These are phyloP conservation scores for Theileria equi DNA, from an alignment of 169 alveolate species.

Conservation along the genomic window DNA sequence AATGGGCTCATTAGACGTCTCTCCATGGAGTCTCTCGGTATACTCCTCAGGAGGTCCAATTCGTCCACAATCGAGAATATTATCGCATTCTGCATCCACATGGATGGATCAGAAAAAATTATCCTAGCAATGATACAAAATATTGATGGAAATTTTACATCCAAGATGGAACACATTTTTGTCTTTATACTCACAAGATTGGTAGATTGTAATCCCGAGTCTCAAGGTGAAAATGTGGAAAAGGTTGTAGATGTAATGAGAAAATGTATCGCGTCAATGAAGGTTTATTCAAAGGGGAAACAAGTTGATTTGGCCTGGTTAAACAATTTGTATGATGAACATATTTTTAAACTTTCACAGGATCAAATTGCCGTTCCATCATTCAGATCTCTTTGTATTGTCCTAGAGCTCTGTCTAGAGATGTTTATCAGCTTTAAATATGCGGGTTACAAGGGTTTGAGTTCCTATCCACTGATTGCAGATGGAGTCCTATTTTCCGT, in stretches of 20 bases:
- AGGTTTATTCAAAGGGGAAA: constrained; percentile 20
- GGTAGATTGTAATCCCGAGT: neutral
- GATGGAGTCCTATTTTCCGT: constrained; percentile 18
- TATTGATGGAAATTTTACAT: constrained; percentile 48
- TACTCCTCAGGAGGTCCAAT: constrained; percentile 38
- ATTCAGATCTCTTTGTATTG: constrained; percentile 26
- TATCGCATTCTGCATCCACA: constrained; percentile 15
- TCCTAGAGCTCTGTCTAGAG: constrained; percentile 50
- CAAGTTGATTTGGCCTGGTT: constrained; percentile 40
- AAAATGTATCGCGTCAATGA: constrained; percentile 19
- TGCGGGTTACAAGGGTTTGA: neutral
- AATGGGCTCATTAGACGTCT: constrained; percentile 33
- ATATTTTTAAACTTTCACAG: neutral
- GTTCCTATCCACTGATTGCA: constrained; percentile 11
- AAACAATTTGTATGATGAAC: constrained; percentile 12
- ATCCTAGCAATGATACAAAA: constrained; percentile 41
- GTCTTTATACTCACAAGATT: constrained; percentile 18
- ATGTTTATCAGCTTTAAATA: constrained; percentile 12
- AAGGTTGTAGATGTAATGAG: constrained; percentile 23
- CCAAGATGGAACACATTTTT: constrained; percentile 31
- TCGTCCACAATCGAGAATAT: neutral
- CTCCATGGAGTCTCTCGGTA: constrained; percentile 59
- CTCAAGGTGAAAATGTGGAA: neutral
- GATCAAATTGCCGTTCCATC: neutral
- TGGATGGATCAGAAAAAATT: constrained; percentile 57